Evolutionary conservation across 2,329 filamentous ascomycete species (phyloP).

Genomic region (Pseudogymnoascus sp.): DNA sequence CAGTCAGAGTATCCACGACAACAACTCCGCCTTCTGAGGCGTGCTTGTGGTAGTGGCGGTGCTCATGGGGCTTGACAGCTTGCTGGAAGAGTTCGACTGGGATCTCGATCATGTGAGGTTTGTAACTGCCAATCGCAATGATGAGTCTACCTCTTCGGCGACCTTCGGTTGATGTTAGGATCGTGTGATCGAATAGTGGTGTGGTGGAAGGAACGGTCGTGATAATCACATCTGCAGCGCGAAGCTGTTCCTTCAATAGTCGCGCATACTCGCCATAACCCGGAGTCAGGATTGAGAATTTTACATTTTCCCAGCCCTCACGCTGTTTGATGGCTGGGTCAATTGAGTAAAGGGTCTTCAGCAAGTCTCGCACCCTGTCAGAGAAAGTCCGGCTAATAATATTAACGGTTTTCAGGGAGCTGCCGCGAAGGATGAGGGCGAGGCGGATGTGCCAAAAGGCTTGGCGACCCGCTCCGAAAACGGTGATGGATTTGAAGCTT

Average conservation of each 20-base stretch:
- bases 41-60: slow-evolving; percentile 61
- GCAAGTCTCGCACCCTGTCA: slow-evolving; percentile 46
- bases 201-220: slow-evolving; percentile 74
- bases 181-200: slow-evolving; percentile 67
- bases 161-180: slow-evolving; percentile 67
- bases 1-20: slow-evolving; percentile 71
- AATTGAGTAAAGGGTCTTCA: slow-evolving; percentile 44
- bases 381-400: slow-evolving; percentile 73
- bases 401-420: slow-evolving; percentile 70
- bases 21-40: slow-evolving; percentile 59
- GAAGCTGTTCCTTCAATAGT: slow-evolving; percentile 64
- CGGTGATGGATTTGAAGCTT: slow-evolving; percentile 66
- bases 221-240: slow-evolving; percentile 73
- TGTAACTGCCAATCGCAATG: slow-evolving; percentile 64
- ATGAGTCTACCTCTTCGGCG: slow-evolving; percentile 66
- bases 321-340: slow-evolving; percentile 40
- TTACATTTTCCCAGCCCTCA: slow-evolving; percentile 58
- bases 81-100: slow-evolving; percentile 69
- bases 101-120: slow-evolving; percentile 73
- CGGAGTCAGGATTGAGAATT: slow-evolving; percentile 64
- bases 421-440: slow-evolving; percentile 64
- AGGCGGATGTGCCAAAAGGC: slow-evolving; percentile 93
- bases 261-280: slow-evolving; percentile 62
- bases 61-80: slow-evolving; percentile 48
- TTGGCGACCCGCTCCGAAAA: slow-evolving; percentile 85